Conservation (phyloP, 345 rosid genomes). For the Aquilaria malaccensis region DNA sequence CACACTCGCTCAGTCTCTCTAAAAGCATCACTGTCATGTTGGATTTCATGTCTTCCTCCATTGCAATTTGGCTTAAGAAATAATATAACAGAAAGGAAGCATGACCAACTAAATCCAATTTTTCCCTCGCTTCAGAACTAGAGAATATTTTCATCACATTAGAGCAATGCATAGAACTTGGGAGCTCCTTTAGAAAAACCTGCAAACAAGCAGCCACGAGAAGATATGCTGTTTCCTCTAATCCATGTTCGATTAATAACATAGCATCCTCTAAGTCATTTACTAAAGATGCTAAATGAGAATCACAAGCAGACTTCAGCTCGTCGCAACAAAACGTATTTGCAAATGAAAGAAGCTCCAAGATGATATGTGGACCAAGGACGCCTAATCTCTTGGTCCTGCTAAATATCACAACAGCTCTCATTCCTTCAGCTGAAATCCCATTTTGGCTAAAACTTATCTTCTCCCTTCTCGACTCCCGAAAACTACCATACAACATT, state of each 20-base stretch:
- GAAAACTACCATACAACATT: slow-evolving; percentile 73
- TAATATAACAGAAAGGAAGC: slow-evolving; percentile 66
- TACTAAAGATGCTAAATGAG: slow-evolving; percentile 59
- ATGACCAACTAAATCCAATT: slow-evolving; percentile 62
- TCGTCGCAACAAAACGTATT: slow-evolving; percentile 82
- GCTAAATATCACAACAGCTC: slow-evolving; percentile 64
- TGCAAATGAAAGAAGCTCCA: slow-evolving; percentile 78
- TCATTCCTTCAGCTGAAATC: slow-evolving; percentile 62
- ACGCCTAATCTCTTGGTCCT: slow-evolving; percentile 47
- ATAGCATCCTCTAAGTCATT: slow-evolving; percentile 49
- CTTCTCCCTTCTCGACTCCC: slow-evolving; percentile 57
- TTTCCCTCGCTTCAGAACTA: slow-evolving; percentile 53
- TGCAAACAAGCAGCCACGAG: slow-evolving; percentile 90
- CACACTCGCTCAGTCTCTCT: slow-evolving; percentile 72
- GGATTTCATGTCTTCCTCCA: slow-evolving; percentile 84
- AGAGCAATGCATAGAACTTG: slow-evolving; percentile 55
- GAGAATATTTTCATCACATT: slow-evolving; percentile 59
- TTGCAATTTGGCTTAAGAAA: slow-evolving; percentile 70
- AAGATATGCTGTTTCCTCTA: slow-evolving; percentile 67
- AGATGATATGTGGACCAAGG: slow-evolving; percentile 38
- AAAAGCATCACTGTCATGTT: slow-evolving; percentile 84
- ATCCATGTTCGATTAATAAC: slow-evolving; percentile 67
- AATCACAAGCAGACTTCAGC: slow-evolving; percentile 74
- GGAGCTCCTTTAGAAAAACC: slow-evolving; percentile 74
- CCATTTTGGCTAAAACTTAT: slow-evolving; percentile 66